Base-by-base conservation (phyloP, 1,284 basidiomycete species). In the Leccinum pseudoinsigne region DNA sequence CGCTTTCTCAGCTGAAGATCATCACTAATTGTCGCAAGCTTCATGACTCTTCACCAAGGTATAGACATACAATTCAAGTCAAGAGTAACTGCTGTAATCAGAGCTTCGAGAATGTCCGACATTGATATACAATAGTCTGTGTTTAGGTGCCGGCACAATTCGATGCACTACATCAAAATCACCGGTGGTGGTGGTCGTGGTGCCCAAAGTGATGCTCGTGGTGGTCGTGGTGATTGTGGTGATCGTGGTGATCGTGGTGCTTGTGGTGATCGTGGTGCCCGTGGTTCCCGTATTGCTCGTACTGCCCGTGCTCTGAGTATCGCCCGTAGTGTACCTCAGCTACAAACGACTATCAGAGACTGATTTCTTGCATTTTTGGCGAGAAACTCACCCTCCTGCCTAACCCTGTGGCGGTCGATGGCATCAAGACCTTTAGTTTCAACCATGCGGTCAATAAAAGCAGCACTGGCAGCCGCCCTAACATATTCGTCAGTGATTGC, bases 381-480 rank as follows among this genome's bases (percentile, higher is more conserved):
- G 4, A 5, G 45, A 28, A 23, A 45, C 62, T 54, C 10, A 69
- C 63, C 67, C n/a, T 69, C 66, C 66, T 77, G 73, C 18, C 84
- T 79, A 23, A 77, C 79, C 69, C 75, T 77, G 11, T 23, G 1
- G 0, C 5, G 9, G 66, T 81, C 81, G 5, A 79, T 3, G 11
- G 69, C 71, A 67, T 81, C 79, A 65, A 84, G 80, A 7, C 85
- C 84, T 68, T 82, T 84, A 65, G 82, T 83, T 71, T 86, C 84
- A 5, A 81, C 66, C 0, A 80, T 66, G 45, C 71, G 77, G 62
- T 81, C 79, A 60, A 86, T 69, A 71, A 83, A 82, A 3, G 74
- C 77, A 55, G 80, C 86, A 47, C 72, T 64, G 10, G 81, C 71
- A 36, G 36, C 72, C 10, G 71, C 72, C 34, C 75, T 74, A 18